Percentiles rank a stretch among this genome's conserved stretches.
Evolutionary conservation across 2,329 filamentous ascomycete genomes (phyloP).

Genomic region (Chaetomium sp.): DNA sequence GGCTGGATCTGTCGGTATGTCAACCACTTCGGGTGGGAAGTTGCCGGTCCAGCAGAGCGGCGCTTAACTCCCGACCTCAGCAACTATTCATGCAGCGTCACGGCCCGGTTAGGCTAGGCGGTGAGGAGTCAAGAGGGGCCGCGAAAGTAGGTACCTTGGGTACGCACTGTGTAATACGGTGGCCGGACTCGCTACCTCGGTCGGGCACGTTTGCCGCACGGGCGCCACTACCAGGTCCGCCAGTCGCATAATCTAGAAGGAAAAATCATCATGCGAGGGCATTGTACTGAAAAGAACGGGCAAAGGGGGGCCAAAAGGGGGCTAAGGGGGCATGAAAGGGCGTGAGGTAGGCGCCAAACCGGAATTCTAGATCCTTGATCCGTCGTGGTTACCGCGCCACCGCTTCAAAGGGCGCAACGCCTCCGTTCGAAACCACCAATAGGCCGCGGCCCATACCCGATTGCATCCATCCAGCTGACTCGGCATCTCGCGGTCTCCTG

Average conservation of each 20-base stretch:
- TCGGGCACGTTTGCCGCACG: constrained; percentile 5
- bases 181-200: neutral
- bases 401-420: constrained; percentile 10
- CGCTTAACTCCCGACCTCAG: too few species aligned
- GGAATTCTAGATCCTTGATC: constrained; percentile 19
- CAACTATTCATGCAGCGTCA: neutral
- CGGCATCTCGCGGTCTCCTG: neutral
- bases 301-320: neutral
- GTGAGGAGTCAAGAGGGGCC: neutral
- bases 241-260: constrained; percentile 10
- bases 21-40: neutral
- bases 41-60: neutral
- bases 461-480: neutral
- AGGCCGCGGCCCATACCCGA: constrained; percentile 9
- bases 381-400: neutral
- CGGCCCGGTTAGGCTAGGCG: neutral
- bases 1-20: neutral
- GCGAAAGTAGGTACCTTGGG: too few species aligned
- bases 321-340: neutral
- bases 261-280: constrained; percentile 11
- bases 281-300: neutral
- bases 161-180: constrained; percentile 17
- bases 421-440: neutral
- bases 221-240: neutral
- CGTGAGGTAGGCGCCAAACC: constrained; percentile 10